A percentile compares a stretch with the other conserved stretches of the same genome.
These are phyloP conservation scores for Rhododendron molle DNA, from an alignment of 148 eudicot species.

Conservation along the genomic window DNA sequence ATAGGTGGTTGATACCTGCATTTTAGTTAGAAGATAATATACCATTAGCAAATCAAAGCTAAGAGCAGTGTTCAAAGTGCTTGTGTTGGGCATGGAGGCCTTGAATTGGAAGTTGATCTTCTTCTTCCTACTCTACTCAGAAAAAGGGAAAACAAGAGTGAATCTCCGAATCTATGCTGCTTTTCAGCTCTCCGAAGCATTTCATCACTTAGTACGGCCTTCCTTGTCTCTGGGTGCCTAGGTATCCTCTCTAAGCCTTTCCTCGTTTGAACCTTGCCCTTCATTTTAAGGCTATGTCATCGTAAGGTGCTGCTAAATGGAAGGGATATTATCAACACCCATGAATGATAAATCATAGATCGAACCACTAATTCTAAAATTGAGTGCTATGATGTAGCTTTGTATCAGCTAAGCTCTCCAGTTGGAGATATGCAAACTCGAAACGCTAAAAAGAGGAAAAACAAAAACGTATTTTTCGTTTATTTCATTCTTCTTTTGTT, in stretches of 20 bases:
- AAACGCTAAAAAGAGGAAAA: no score
- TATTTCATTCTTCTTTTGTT: not conserved
- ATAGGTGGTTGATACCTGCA: conserved; percentile 30
- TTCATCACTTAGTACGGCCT: not conserved
- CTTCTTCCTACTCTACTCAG: not conserved
- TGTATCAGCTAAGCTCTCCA: no score
- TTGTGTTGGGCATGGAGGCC: not conserved
- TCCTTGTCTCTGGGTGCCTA: not conserved
- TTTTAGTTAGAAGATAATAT: not conserved
- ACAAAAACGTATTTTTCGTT: not conserved
- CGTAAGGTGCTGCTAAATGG: not conserved
- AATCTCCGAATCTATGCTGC: not conserved
- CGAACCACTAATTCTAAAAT: not conserved
- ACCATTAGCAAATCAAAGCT: not conserved
- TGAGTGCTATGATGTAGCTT: no score
- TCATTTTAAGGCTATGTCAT: not conserved
- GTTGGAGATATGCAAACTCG: no score
- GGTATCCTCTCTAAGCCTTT: not conserved
- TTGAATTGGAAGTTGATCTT: not conserved
- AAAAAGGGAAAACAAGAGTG: not conserved
- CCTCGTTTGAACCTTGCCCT: not conserved
- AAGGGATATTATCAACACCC: not conserved
- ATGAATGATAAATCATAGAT: not conserved
- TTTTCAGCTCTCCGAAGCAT: not conserved
- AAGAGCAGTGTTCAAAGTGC: not conserved